Evolutionary conservation across 23 red algal genomes (phyloP).

Genomic region (Gracilariopsis chorda): DNA sequence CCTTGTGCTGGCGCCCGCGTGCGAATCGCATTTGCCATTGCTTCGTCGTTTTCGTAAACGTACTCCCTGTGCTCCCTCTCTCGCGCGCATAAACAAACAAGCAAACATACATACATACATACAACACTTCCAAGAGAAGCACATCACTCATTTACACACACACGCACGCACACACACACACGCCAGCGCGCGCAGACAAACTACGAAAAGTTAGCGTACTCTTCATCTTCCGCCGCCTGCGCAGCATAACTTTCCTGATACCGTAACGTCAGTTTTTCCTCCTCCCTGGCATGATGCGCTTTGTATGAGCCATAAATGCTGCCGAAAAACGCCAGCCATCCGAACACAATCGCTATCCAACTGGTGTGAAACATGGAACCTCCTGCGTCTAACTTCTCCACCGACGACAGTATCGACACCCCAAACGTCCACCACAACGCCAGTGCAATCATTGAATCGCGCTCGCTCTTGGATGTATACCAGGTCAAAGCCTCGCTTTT

Average conservation of each 20-base stretch:
- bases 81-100: too few species aligned
- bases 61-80: too few species aligned
- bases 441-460: conserved; percentile 19
- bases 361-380: not conserved
- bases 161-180: too few species aligned
- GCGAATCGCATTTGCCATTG: too few species aligned
- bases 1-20: too few species aligned
- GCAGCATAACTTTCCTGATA: not conserved
- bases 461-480: conserved; percentile 14
- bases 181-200: not conserved
- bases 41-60: too few species aligned
- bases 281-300: conserved; percentile 41
- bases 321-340: conserved; percentile 68
- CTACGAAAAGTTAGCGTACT: conserved; percentile 69
- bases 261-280: conserved; percentile 3
- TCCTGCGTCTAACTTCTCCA: not conserved
- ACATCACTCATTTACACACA: not conserved
- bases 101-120: too few species aligned
- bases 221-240: conserved; percentile 41
- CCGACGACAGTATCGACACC: conserved; percentile 25
- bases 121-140: too few species aligned
- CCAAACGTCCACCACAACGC: conserved; percentile 51
- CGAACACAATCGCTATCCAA: conserved; percentile 48
- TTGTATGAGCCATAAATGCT: conserved; percentile 60
- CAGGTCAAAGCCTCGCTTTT: conserved; percentile 5